Evolutionary conservation across 2,329 filamentous ascomycete genomes (phyloP).

Genomic region (Trichoderma cornu-damae): DNA sequence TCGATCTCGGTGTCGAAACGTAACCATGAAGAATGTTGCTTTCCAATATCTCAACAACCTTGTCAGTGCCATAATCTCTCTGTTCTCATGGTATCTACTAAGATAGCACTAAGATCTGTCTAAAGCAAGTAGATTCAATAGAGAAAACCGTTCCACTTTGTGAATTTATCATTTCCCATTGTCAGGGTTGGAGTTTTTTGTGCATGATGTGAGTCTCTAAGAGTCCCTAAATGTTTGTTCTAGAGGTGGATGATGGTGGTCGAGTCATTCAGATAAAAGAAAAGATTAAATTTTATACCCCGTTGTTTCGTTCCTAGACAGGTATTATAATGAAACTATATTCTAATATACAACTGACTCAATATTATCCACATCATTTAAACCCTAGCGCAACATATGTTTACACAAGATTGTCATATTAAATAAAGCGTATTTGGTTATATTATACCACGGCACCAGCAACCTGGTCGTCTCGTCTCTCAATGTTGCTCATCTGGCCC

Average conservation of each 20-base stretch:
- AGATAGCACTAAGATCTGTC: neutral
- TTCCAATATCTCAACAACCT: slow-evolving; percentile 26
- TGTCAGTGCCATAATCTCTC: slow-evolving; percentile 13
- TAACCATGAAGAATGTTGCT: slow-evolving; percentile 33
- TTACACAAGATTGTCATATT: too few species aligned
- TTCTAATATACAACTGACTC: too few species aligned
- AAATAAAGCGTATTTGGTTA: too few species aligned
- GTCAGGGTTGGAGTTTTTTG: neutral
- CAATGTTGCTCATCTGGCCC: too few species aligned
- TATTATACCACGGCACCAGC: too few species aligned
- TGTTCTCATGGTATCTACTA: neutral
- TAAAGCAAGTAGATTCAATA: neutral
- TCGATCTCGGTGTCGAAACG: slow-evolving; percentile 33
- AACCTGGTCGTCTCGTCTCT: too few species aligned
- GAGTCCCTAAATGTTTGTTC: neutral
- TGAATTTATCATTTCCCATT: too few species aligned
- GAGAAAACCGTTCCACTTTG: too few species aligned
- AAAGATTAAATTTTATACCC: neutral
- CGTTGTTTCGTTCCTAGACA: too few species aligned
- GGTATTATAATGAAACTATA: too few species aligned
- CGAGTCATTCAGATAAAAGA: neutral
- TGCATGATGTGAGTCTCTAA: neutral
- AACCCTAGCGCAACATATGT: too few species aligned
- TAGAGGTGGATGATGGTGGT: neutral
- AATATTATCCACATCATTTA: too few species aligned